Evolutionary conservation across 257 asterid species (phyloP), one percentile per base, ranked within the genome.

Genomic region (Voacanga thouarsii): DNA sequence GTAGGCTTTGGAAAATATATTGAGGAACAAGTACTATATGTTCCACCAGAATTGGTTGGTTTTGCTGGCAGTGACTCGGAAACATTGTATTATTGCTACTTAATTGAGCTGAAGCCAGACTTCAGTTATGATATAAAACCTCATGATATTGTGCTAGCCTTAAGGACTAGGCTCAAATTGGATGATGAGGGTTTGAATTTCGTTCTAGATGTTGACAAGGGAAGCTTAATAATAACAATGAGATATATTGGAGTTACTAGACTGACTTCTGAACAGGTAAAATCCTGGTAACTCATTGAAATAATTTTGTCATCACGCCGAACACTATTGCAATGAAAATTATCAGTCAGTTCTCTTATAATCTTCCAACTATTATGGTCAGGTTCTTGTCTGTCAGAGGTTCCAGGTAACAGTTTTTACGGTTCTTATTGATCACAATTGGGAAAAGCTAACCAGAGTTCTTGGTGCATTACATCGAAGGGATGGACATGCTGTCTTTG

Each of bases 41-140:
- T 80, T 57, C 91, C 99, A 0, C 88, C 88, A 15, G 93, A 94
- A 83, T 84, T 94, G 89, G 84, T 91, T 59, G 83, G 89, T 75
- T 26, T 68, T 66, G 24, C 14, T 7, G 80, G 15, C 18, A 71
- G 74, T 39, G 83, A 81, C 68, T 26, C 83, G 0, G 81, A 69
- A 80, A 66, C 26, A 41, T 49, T 26, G 30, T 91, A 85, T 75
- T 71, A 85, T 23, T 89, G 88, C 83, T 91, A 92, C 84, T 75
- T 80, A 51, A 83, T 92, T 73, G 83, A 87, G 81, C 81, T 95
- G 47, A 71, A 82, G 53, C 83, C 80, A 3, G 73, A 72, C 59
- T 82, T 88, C 21, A 43, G 75, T 19, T 78, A 80, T 71, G 84
- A 80, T 69, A 83, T 86, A 77, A 81, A 82, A 82, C 88, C 86